Base-by-base conservation (phyloP, 2,329 filamentous ascomycete genomes). In the Endoconidiophora laricicola region DNA sequence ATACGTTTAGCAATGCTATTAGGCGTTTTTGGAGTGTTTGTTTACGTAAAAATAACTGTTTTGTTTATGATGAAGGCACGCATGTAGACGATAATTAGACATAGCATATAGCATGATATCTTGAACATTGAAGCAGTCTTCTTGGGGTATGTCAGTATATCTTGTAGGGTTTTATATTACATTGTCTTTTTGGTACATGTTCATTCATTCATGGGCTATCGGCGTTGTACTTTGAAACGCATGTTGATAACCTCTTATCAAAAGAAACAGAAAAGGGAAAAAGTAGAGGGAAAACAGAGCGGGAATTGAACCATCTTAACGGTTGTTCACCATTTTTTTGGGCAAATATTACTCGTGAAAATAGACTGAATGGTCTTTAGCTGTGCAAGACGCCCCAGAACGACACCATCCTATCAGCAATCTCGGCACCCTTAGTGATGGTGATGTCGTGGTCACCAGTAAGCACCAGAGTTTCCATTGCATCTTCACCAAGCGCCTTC, bases 401-500 rank as follows among this genome's bases (percentile, higher is more conserved):
- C n/a, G 22, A 36, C 16, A 47, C 24, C 44, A 55, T 48, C 43
- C 61, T 55, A 14, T 67, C 61, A 1, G 75, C 77, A 50, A 85
- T 70, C 49, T 78, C 72, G 7, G 67, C 64, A 2, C 74, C 75
- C 50, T 71, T 71, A 10, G 74, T 74, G 55, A 85, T 77, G 1
- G 78, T 78, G 53, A 86, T 66, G 58, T 86, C 82, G 60, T 87
- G 83, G 0, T 81, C 82, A 3, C 74, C 79, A 22, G 75, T 69
- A 14, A 85, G 58, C 22, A 74, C 63, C 40, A 69, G 65, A 46
- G 79, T 69, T 51, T 74, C 68, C 3, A 81, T 69, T 50, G 60
- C 68, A 4, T 80, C 76, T 22, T 66, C 63, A 2, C 79, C 78
- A 20, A 86, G 61, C 12, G 72, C 70, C 9, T 64, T 64, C 7